A percentile compares a stretch with the other conserved stretches of the same genome.
Evolutionary conservation across 2,329 filamentous ascomycete species (phyloP).

Genomic region (Hortaea werneckii): DNA sequence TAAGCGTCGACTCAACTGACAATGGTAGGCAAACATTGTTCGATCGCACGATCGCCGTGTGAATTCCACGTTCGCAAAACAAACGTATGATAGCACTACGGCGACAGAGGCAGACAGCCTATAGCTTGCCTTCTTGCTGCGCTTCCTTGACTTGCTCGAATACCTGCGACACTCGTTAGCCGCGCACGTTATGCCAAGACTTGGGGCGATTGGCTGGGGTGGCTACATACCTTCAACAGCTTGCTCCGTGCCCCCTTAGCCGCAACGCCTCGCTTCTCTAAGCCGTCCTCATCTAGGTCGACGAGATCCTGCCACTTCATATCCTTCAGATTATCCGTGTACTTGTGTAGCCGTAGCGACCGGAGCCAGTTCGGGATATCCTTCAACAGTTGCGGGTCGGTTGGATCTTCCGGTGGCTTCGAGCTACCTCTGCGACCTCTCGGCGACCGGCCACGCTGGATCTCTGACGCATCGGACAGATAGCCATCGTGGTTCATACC

Average conservation of each 20-base stretch:
- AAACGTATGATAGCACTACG: no score
- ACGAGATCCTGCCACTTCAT: constrained; percentile 92
- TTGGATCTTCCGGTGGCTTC: constrained; percentile 96
- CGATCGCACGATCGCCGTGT: no score
- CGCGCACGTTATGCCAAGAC: neutral
- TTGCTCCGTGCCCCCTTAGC: constrained; percentile 89
- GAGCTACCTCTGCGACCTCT: constrained; percentile 86
- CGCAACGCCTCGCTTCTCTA: constrained; percentile 89
- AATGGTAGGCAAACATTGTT: no score
- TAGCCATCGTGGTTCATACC: constrained; percentile 63
- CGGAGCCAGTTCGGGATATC: constrained; percentile 95
- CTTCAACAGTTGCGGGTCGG: constrained; percentile 77
- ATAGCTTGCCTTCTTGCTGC: constrained; percentile 5
- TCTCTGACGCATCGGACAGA: constrained; percentile 86
- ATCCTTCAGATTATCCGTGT: constrained; percentile 96
- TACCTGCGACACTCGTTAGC: constrained; percentile 4
- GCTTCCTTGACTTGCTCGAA: constrained; percentile 9
- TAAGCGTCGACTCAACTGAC: no score
- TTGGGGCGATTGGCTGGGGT: neutral
- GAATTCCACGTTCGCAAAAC: no score
- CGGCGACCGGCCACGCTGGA: constrained; percentile 81
- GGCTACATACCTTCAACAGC: constrained; percentile 72
- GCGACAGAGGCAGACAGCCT: no score
- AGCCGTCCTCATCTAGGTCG: constrained; percentile 81
- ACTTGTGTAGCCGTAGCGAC: constrained; percentile 92